phyloP scores from a whole-genome alignment of 805 yeast species.

The Huiozyma naganishii region DNA sequence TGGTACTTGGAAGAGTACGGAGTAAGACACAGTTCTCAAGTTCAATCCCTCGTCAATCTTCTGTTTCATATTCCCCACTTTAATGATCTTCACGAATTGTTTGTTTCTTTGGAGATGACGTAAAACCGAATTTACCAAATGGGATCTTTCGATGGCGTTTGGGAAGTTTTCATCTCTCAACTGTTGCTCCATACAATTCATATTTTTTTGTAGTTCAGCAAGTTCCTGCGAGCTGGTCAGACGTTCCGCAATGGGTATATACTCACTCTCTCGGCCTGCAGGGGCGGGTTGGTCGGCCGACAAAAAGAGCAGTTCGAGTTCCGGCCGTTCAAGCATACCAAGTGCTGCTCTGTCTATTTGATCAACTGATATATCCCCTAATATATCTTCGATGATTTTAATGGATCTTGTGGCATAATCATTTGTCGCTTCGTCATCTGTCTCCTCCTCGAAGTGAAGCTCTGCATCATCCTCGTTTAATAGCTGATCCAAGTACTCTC shows the following conservation, averaged over 20 bases:
- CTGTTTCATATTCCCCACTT: constrained; percentile 27
- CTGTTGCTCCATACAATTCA: not conserved
- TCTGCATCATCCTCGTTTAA: constrained; percentile 9
- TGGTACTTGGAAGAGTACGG: constrained; percentile 7
- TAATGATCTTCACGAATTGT: constrained; percentile 16
- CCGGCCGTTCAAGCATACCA: too few species aligned
- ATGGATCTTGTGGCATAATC: not conserved
- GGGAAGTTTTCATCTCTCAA: not conserved
- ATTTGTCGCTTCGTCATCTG: constrained; percentile 1
- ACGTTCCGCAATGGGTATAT: too few species aligned
- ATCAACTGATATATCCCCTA: not conserved
- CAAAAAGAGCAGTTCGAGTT: too few species aligned
- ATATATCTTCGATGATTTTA: not conserved
- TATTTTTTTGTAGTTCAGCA: not conserved
- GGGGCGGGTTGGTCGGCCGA: too few species aligned
- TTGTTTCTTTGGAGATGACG: constrained; percentile 19
- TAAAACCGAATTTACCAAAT: constrained; percentile 2
- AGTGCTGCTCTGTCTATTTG: too few species aligned
- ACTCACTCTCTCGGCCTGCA: too few species aligned
- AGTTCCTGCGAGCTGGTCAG: too few species aligned
- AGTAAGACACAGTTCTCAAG: constrained; percentile 10
- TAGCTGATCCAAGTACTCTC: constrained; percentile 16
- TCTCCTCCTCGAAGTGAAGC: not conserved
- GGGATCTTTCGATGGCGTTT: not conserved
- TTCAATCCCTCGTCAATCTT: constrained; percentile 20